Evolutionary conservation across 176 grass and related monocot genomes (phyloP), one percentile per base, ranked within the genome.

Genomic region (Musa beccarii): DNA sequence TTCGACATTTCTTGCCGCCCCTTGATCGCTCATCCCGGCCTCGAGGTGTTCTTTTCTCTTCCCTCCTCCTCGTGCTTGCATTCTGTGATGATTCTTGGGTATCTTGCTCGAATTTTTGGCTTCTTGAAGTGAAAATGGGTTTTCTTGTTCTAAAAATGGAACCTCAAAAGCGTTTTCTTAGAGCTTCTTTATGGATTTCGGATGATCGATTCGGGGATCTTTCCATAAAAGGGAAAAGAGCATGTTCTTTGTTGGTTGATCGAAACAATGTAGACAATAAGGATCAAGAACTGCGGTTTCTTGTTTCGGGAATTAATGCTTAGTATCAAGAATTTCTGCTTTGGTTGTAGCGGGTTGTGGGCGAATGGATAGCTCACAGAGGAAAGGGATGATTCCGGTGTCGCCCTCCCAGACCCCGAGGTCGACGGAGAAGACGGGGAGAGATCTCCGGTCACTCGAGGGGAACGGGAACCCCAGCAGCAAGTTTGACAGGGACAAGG

Each of bases 401-500:
- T 95, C 86, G 0, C 96, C 91, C 10, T 99, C 69, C 9, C 78
- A 80, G 1, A 72, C 95, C 29, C 96, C 96, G 2, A 99, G 84
- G 82, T 91, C 89, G 2, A 85, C 51, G 1, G 96, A 99, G 53
- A 98, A 87, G 73, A 78, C 69, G 15, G 87, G 87, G 26, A 90
- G 85, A 86, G 94, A 99, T 56, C 70, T 87, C 70, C 89, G 96
- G 71, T 99, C 84, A 0, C 78, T 83, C 10, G 96, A 94, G 9
- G 70, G 86, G 22, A 99, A 95, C 14, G 88, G 88, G 10, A 76
- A 80, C 28, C 51, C 78, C 72, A 90, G 78, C 64, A 9, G 69
- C 0, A 99, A 88, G 76, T 88, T 84, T 53, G 96, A 99, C 22
- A 99, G 80, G 79, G 92, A 96, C 57, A 96, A 96, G 78, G 96